Percentiles rank a stretch among this genome's conserved stretches.
These are phyloP conservation scores for Scedosporium dehoogii DNA, from an alignment of 2,329 filamentous ascomycete genomes.

Conservation along the genomic window DNA sequence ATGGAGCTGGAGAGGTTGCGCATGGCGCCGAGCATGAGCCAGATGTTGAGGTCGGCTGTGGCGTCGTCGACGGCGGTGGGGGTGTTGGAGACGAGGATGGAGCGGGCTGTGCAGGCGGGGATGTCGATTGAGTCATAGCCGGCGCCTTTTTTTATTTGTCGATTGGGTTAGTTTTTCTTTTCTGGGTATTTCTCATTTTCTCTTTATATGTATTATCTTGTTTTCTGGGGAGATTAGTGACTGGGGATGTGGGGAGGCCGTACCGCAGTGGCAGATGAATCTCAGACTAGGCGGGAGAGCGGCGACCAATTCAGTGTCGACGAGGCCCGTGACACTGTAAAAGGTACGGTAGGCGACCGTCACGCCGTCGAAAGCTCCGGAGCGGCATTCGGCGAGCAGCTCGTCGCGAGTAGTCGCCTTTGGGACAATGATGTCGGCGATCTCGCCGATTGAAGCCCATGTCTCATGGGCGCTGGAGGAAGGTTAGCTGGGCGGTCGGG, in stretches of 20 bases:
- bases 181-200: too few species aligned
- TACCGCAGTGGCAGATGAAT: conserved; percentile 53
- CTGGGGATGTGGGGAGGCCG: conserved; percentile 9
- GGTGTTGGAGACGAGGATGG: conserved; percentile 67
- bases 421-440: conserved; percentile 58
- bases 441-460: conserved; percentile 49
- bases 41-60: conserved; percentile 73
- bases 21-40: conserved; percentile 70
- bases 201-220: not conserved
- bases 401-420: conserved; percentile 50
- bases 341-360: conserved; percentile 64
- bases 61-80: conserved; percentile 75
- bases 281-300: conserved; percentile 41
- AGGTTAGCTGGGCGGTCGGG: not conserved
- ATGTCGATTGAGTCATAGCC: conserved; percentile 81
- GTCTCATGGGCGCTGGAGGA: conserved; percentile 48
- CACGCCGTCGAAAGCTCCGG: conserved; percentile 56
- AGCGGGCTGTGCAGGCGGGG: conserved; percentile 55
- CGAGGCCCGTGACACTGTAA: conserved; percentile 55
- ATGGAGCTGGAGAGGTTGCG: conserved; percentile 63
- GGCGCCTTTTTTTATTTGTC: conserved; percentile 43
- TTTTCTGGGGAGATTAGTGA: not conserved
- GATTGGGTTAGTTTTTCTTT: too few species aligned
- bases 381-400: conserved; percentile 59
- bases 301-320: conserved; percentile 62